These are phyloP conservation scores for Pseudocercospora pini-densiflorae DNA, from an alignment of 2,329 filamentous ascomycete species.

Conservation along the genomic window DNA sequence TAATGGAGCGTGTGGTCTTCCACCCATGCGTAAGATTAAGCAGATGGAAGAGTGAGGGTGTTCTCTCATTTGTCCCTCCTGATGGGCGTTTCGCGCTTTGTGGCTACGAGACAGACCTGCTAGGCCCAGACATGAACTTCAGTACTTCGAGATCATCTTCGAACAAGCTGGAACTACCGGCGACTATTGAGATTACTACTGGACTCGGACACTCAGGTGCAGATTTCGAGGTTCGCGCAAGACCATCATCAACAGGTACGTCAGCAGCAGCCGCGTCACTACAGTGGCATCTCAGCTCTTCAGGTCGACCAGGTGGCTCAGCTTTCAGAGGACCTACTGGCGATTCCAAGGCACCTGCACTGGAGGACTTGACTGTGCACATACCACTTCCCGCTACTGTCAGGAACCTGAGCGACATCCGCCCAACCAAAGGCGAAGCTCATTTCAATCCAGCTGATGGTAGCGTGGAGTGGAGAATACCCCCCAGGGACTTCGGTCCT, in stretches of 20 bases:
- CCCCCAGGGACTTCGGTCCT: constrained; percentile 71
- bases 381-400: constrained; percentile 80
- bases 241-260: constrained; percentile 46
- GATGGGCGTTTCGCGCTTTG: constrained; percentile 93
- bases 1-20: constrained; percentile 89
- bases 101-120: constrained; percentile 89
- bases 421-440: constrained; percentile 81
- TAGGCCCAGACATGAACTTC: constrained; percentile 65
- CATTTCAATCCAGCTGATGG: constrained; percentile 75
- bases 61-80: constrained; percentile 94
- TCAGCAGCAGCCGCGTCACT: constrained; percentile 37
- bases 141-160: constrained; percentile 27
- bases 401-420: constrained; percentile 80
- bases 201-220: constrained; percentile 73
- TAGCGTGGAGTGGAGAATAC: constrained; percentile 80
- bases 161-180: constrained; percentile 72
- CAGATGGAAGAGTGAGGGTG: constrained; percentile 86
- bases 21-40: constrained; percentile 92
- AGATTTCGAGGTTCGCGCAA: constrained; percentile 87
- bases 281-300: constrained; percentile 33
- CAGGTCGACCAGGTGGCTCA: constrained; percentile 23
- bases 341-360: constrained; percentile 41
- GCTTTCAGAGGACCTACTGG: constrained; percentile 29
- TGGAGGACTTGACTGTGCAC: constrained; percentile 79
- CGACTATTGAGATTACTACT: constrained; percentile 80